Base-by-base conservation (phyloP, 345 rosid genomes). In the Euphorbia tirucalli region DNA sequence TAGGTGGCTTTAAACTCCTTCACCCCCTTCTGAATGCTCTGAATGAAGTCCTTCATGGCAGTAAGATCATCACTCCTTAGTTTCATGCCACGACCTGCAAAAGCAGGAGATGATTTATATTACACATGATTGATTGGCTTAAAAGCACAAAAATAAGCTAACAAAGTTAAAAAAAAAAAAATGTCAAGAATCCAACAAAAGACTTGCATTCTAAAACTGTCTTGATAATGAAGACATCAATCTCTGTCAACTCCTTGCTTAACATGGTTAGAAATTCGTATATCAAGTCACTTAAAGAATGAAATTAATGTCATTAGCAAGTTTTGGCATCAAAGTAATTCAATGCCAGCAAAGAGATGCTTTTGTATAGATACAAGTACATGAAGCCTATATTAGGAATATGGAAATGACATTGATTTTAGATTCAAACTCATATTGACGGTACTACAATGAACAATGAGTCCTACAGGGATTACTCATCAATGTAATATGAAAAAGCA, bases 51-150 rank as follows among this genome's bases (percentile, higher is more conserved):
- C 77, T 87, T 95, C 97, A 95, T 95, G 75, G 93, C 80, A 75
- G 81, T 69, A 60, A 96, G 99, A 81, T 95, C 99, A 48, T 92
- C 99, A 56, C 78, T 82, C 82, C 97, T 88, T 75, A 95, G 78
- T 86, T 89, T 95, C 91, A 92, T 84, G 75, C 99, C 99, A 75
- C 99, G 92, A 78, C 93, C 99, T 95, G 21, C 30, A n/a, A 50
- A 25, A 62, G 14, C 55, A 48, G 55, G 46, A 48, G 24, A 71
- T 24, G 4, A 58, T 63, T 50, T 43, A 50, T 49, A 46, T 57
- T 46, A 44, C 4, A 66, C 44, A 57, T 57, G 41, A 19, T 54
- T 24, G 21, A 16, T 21, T n/a, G 35, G 48, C 8, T 54, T 9
- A 46, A 27, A 3, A 52, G 14, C 25, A 14, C 74, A 49, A 2